These are phyloP conservation scores for Pythium biforme DNA, from an alignment of 352 stramenopile species.

Conservation along the genomic window DNA sequence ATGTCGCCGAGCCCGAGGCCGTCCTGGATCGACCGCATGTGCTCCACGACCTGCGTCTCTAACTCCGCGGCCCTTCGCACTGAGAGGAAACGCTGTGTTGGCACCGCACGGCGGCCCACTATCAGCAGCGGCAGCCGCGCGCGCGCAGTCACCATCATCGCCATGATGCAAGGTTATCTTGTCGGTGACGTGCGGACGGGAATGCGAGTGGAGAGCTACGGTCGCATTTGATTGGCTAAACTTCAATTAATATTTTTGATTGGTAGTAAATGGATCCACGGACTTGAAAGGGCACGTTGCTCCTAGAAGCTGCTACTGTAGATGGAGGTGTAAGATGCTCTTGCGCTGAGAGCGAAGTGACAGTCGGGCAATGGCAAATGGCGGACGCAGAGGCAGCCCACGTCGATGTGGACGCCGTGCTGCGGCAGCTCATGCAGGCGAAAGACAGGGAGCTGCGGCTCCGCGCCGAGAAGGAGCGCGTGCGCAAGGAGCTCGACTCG, in stretches of 20 bases:
- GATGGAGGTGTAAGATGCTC: constrained; percentile 1
- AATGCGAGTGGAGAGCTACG: constrained; percentile 8
- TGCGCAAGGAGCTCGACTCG: constrained; percentile 51
- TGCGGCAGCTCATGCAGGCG: constrained; percentile 45
- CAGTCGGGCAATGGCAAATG: neutral
- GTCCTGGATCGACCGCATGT: constrained; percentile 64
- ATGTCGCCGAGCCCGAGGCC: constrained; percentile 75
- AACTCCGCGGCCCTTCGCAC: constrained; percentile 62
- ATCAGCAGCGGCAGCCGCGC: constrained; percentile 25
- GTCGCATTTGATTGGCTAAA: constrained; percentile 18
- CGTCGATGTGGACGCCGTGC: constrained; percentile 55
- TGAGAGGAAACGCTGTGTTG: constrained; percentile 38
- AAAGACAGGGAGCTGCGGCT: constrained; percentile 69
- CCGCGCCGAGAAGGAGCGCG: constrained; percentile 63
- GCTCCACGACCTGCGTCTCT: constrained; percentile 77
- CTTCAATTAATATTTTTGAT: constrained; percentile 7
- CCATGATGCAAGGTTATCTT: constrained; percentile 5
- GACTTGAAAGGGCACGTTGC: constrained; percentile 4
- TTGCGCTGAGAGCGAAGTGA: neutral
- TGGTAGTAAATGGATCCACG: constrained; percentile 6
- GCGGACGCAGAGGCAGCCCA: constrained; percentile 19
- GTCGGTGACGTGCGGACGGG: neutral
- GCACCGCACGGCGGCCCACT: constrained; percentile 15
- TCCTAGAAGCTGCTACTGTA: neutral
- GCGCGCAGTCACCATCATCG: constrained; percentile 10